Evolutionary conservation across 2,329 filamentous ascomycete genomes (phyloP), one percentile per base, ranked within the genome.

Genomic region (Thermochaetoides dissita): DNA sequence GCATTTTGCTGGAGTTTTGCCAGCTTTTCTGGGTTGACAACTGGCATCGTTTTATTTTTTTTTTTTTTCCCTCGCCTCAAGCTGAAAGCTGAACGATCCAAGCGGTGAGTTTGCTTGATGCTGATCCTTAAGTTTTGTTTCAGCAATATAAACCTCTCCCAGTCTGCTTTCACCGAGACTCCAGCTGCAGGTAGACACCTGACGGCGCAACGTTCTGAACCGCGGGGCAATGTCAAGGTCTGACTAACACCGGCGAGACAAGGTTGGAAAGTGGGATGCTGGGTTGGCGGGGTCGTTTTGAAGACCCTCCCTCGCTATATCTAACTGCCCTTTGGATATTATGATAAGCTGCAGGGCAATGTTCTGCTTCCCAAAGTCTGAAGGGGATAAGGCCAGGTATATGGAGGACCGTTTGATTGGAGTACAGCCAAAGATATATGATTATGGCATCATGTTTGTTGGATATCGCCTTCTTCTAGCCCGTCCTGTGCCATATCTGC

Each of bases 21-120:
- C 57, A 98, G 76, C 70, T 93, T 88, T 53, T 95, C 85, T 49
- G 88, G 79, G 50, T 77, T 82, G 52, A 98, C 86, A 51, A 95
- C 80, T 51, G 91, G 89, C 91, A 98, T 98, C 46, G 57, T 73
- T 63, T 36, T 37, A 11, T 28, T 40, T 32, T 32, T 35, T 35
- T 35, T 7, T 35, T 10, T 10, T n/a, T n/a, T n/a, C n/a, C n/a
- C n/a, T n/a, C 3, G 34, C 8, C 10, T n/a, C 8, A n/a, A 10
- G 6, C 8, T 12, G n/a, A 28, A 28, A 28, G 17, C 2, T 36
- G 6, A 36, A 3, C 17, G 17, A 24, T 24, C 17, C 5, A 24
- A 24, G 3, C 3, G 17, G 17, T 24, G 17, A 24, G 17, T n/a
- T 35, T 17, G n/a, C 4, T 6, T 24, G 12, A 10, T n/a, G 17